Base-by-base conservation (phyloP, 495 filamentous ascomycete species). In the Tuber brumale region DNA sequence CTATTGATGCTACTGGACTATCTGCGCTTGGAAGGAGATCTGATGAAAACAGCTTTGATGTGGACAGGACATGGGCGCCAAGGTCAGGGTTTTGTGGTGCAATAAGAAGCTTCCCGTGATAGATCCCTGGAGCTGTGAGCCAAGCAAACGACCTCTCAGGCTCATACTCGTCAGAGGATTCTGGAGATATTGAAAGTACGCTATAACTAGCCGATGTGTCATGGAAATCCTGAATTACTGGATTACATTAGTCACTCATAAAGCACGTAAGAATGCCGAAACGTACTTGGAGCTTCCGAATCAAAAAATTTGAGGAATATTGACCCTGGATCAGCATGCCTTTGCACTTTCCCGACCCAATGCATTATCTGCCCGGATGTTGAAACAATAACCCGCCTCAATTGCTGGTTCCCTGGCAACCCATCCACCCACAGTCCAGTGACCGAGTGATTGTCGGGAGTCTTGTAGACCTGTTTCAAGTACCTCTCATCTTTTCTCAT, bases 401-500 rank as follows among this genome's bases (percentile, higher is more conserved):
- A 84, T 78, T 98, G 94, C 0, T 88, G 83, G 70, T 88, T 88
- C 41, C 79, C 80, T 1, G 89, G 88, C 45, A 97, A 84, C 61
- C 85, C 79, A 81, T 97, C 95, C 35, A 91, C 90, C 88, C 91
- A 95, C 37, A 98, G 79, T 19, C 95, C 95, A 23, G 90, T 92
- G 43, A 97, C 88, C 2, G 91, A 87, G 6, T 91, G 88, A 23
- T 90, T 92, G 81, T 97, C 94, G 4, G 89, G 88, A 19, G 91
- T 85, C 81, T 92, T 94, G 82, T 93, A 93, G 75, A 99, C 88
- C 10, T 85, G 85, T 83, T 93, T 93, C 57, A 95, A 85, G 84
- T 97, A 97, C 84, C 92, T 94, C 85, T 97, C 96, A 85, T 98
- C 94, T 82, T 94, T 91, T 73, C 93, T 88, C 84, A 97, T 97